These are phyloP conservation scores for Hysterangium stoloniferum DNA, from an alignment of 768 basidiomycete genomes.

Conservation along the genomic window DNA sequence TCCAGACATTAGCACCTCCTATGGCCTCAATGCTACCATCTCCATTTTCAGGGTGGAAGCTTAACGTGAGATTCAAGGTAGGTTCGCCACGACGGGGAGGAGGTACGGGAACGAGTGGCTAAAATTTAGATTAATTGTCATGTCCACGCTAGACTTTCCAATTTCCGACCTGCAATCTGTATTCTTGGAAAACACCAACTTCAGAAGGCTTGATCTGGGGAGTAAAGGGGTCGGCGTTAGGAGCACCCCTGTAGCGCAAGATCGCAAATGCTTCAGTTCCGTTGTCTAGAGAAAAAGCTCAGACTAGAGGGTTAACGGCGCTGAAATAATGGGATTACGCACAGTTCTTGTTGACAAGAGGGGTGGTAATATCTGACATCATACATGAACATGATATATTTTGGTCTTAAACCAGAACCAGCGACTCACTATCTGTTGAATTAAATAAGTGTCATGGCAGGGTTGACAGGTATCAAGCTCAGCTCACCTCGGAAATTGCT, in stretches of 20 bases:
- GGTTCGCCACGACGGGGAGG: neutral
- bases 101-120: neutral
- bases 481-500: neutral
- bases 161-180: neutral
- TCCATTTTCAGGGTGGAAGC: neutral
- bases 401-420: too few species aligned
- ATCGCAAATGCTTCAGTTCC: conserved; percentile 33
- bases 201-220: conserved; percentile 10
- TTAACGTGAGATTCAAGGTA: neutral
- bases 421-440: too few species aligned
- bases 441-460: too few species aligned
- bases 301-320: neutral
- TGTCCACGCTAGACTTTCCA: neutral
- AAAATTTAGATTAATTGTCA: neutral
- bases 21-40: neutral
- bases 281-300: too few species aligned
- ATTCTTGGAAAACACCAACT: too few species aligned
- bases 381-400: too few species aligned
- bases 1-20: neutral
- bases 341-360: too few species aligned
- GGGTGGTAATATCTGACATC: too few species aligned
- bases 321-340: neutral
- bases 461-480: too few species aligned
- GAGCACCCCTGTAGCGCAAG: conserved; percentile 39
- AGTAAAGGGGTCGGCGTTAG: conserved; percentile 30